Base-by-base conservation (phyloP, 352 stramenopile species). In the Phytopythium vexans region DNA sequence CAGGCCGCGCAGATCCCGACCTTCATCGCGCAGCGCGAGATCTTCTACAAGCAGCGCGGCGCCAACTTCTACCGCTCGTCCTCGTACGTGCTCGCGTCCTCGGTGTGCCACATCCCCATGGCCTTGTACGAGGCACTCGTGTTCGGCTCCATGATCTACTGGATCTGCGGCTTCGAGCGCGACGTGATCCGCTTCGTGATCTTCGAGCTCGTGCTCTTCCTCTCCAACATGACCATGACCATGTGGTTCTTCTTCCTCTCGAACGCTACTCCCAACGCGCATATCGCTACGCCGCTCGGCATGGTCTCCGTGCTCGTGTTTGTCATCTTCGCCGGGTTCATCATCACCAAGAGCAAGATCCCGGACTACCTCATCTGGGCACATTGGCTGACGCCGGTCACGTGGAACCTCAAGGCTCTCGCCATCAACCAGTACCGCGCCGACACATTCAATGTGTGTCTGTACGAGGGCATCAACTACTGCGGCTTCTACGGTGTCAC, bases 111-210 rank as follows among this genome's bases (percentile, higher is more conserved):
- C 16, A 56, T 78, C 8, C 56, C 72, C 31, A 50, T 81, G 51
- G n/a, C n/a, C n/a, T n/a, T n/a, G n/a, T n/a, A n/a, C 41, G 79
- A 92, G n/a, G n/a, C n/a, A n/a, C n/a, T n/a, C n/a, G 62, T 68
- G 72, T 93, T 93, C 68, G 82, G 77, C 31, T 74, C 64, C 6
- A 64, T 93, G 50, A 48, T 91, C 2, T 93, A 93, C 48, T 93
- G 73, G 64, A 80, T 89, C 45, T 72, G 86, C 41, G 83, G 81
- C 8, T 74, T 68, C 49, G 50, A 21, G 58, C 50, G 1, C 12
- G 6, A 10, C 27, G 32, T 3, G n/a, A n/a, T n/a, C n/a, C n/a
- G n/a, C n/a, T 86, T 72, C 49, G 34, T 79, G 31, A 54, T 71
- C 34, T 86, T 80, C 62, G 59, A 66, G 53, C n/a, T n/a, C n/a